Base-by-base conservation (phyloP, 371 early-diverging fungal genomes). In the Parasitella parasitica region DNA sequence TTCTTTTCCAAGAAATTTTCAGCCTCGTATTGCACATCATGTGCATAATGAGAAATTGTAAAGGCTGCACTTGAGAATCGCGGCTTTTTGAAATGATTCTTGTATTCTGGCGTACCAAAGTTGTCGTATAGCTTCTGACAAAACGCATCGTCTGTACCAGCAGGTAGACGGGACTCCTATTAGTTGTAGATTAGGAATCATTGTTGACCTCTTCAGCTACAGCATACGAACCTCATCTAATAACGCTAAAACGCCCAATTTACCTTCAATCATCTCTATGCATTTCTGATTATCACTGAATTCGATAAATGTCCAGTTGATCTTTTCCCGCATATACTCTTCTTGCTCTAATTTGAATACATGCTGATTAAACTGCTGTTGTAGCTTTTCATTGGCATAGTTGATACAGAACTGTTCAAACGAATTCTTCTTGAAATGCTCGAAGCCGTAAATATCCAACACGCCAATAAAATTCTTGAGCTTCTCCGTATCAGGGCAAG, bases 371-470 rank as follows among this genome's bases (percentile, higher is more conserved):
- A 98, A 98, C 64, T 85, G 95, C 68, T 99, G 99, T 76, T 99
- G 97, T 55, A 98, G 79, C 76, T 96, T 97, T 73, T 93, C 98
- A 77, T 94, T 98, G 64, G 97, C 97, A 78, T 91, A 98, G 84
- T 95, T 99, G 74, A 99, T 97, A 83, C 98, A 97, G 69, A 99
- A 95, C 78, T 99, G 99, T 76, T 99, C 99, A 75, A 99, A 99
- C 7, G 96, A 94, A 81, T 99, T 99, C 75, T 88, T 90, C 76
- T 95, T 87, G 74, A 98, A 98, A 63, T 98, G 97, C 80, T 94
- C 95, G 79, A 96, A 95, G 54, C 99, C 95, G 71, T 95, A 94
- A 79, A 97, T 93, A 91, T 98, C 94, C 68, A 98, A 82, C 7
- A 98, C 95, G 73, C 97, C 98, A 69, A 96, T 97, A 68, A 97